Percentiles rank a stretch among this genome's conserved stretches.
phyloP scores from a whole-genome alignment of 306 rosid species.

The Styphnolobium japonicum region DNA sequence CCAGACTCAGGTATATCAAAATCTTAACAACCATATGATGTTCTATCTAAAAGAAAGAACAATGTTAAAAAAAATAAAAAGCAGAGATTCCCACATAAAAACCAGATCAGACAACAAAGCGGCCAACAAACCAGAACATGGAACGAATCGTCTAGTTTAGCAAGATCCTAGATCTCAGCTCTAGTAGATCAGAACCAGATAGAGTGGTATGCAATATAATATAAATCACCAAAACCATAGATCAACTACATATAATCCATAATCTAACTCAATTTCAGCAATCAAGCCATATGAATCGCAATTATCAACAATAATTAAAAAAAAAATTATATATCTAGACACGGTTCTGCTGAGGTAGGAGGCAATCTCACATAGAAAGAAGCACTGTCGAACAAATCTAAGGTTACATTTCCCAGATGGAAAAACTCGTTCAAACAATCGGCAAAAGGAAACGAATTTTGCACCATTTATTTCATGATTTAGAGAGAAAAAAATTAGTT shows the following conservation, averaged over 20 bases:
- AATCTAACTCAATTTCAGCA: slow-evolving; percentile 13
- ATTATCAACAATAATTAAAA: background rate
- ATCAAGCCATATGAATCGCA: background rate
- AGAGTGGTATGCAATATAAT: background rate
- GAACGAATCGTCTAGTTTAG: background rate
- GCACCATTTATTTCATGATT: background rate
- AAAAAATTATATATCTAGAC: background rate
- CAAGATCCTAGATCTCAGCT: slow-evolving; percentile 33
- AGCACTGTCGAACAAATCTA: background rate
- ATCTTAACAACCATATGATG: background rate
- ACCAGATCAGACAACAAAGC: slow-evolving; percentile 32
- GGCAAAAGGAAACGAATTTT: background rate
- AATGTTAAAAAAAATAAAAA: background rate
- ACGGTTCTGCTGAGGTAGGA: background rate
- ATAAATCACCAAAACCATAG: slow-evolving; percentile 13
- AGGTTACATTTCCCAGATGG: background rate
- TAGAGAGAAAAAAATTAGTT: background rate
- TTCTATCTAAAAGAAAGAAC: background rate
- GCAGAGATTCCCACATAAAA: slow-evolving; percentile 29
- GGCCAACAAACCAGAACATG: background rate
- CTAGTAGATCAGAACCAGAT: background rate
- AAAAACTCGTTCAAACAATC: background rate
- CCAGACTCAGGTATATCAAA: background rate
- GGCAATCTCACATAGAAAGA: background rate
- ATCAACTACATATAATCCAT: slow-evolving; percentile 25